Evolutionary conservation across 257 asterid genomes (phyloP), one percentile per base, ranked within the genome.

Genomic region (Capsicum pubescens): DNA sequence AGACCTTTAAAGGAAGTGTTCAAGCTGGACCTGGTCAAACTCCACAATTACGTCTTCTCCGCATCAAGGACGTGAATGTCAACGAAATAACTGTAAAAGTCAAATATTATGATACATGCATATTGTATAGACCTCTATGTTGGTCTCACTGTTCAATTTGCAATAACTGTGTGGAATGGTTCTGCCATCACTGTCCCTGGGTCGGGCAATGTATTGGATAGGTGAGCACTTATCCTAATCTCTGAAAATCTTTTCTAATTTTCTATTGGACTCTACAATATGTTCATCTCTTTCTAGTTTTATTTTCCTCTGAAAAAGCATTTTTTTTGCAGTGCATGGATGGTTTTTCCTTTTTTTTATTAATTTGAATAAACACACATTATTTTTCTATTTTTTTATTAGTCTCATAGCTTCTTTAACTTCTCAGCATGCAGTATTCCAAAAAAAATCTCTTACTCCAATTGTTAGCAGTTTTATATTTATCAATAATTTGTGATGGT

Each of bases 171-270:
- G 99, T 96, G 83, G 97, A 96, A 83, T 89, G 93, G 64, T 96
- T 96, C 54, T 98, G 94, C 88, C 99, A 96, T 90, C 99, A 96
- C 90, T 96, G 99, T 57, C 99, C 99, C 50, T 96, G 99, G 99
- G 96, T 96, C 32, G 99, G 99, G 80, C 99, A 96, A 84, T 96
- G 99, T 26, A 92, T 96, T 82, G 99, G 99, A 87, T 78, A 87
- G 92, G 99, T 96, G 83, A 88, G 98, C 76, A 32, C 12, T 63
- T 35, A 36, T 85, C 68, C 83, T 16, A 84, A 61, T 54, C 64
- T 72, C 48, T 82, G 72, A 82, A 66, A 35, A 39, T 39, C 36
- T 48, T 48, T 66, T 44, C 78, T 14, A 5, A 42, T 54, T 76
- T 76, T 11, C 63, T 9, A 5, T 76, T 52, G 80, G 15, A 54